Evolutionary conservation across 2,329 filamentous ascomycete genomes (phyloP).

Genomic region (Beauveria scarabaeidicola): DNA sequence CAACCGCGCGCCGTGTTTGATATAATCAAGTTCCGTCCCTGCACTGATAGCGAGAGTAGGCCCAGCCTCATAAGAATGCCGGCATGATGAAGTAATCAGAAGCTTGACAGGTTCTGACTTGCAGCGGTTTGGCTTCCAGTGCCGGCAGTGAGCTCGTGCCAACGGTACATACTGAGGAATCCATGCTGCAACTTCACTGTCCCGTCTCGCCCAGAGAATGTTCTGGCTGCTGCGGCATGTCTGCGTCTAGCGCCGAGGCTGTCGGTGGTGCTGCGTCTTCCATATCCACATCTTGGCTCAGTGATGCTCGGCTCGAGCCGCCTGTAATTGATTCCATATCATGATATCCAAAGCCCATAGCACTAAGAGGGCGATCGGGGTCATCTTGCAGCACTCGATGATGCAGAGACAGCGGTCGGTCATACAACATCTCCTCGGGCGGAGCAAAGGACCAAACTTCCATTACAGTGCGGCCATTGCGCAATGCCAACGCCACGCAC

Average conservation of each 20-base stretch:
- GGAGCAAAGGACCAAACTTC: constrained; percentile 97
- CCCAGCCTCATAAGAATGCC: neutral
- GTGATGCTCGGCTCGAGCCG: constrained; percentile 25
- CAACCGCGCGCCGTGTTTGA: neutral
- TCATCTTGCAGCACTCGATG: constrained; percentile 38
- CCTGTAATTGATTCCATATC: constrained; percentile 21
- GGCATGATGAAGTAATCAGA: constrained; percentile 23
- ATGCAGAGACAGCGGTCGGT: constrained; percentile 42
- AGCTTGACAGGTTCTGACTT: neutral
- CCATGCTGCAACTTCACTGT: neutral
- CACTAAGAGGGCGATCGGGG: constrained; percentile 42
- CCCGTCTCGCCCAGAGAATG: neutral
- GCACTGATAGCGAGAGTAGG: neutral
- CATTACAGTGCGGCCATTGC: constrained; percentile 85
- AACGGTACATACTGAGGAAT: neutral
- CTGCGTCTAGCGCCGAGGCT: constrained; percentile 35
- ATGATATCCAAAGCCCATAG: constrained; percentile 38
- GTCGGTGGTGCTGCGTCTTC: constrained; percentile 47
- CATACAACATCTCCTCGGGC: constrained; percentile 58
- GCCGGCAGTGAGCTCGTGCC: constrained; percentile 14
- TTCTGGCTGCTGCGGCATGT: neutral
- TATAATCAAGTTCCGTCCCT: neutral
- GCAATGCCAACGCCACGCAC: constrained; percentile 87
- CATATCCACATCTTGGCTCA: constrained; percentile 46
- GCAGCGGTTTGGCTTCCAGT: neutral